Base-by-base conservation (phyloP, 306 rosid species). In the Cucumis cinereus region DNA sequence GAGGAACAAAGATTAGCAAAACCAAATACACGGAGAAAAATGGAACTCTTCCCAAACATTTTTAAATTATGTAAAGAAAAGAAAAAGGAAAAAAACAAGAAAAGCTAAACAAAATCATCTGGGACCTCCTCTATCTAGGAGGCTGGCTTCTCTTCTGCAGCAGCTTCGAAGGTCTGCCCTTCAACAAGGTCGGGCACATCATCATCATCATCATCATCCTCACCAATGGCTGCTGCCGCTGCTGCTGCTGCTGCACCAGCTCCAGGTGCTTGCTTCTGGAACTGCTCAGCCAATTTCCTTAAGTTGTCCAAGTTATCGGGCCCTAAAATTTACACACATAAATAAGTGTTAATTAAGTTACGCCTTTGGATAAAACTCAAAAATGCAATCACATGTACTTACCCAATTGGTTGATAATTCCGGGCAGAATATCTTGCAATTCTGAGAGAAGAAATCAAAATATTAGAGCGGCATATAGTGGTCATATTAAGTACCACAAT, bases 391-490 rank as follows among this genome's bases (percentile, higher is more conserved):
- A n/a, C 57, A 4, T 55, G 53, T 59, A 75, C 82, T 66, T 83
- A 92, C 99, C 99, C 84, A 94, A 84, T 82, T 94, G 99, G 80
- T 90, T 84, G 85, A 94, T 88, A 43, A 94, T 90, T 82, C 84
- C 91, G 6, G 99, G 99, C 69, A 94, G 99, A 66, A 94, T 89
- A 79, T 94, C 99, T 81, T 94, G 99, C 93, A 95, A 90, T 75
- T 95, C 99, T 95, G 92, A 49, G 11, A 66, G 10, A 38, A 6
- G 41, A 38, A 38, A 38, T 8, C 1, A 7, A 38, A 38, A 38
- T 38, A 38, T 24, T 56, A 63, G 43, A 15, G 8, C 6, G 1
- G 54, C 50, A 45, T 45, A 26, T 26, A 1, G 30, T 0, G 10
- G 10, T 9, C 9, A 38, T 4, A 64, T 36, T 6, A 38, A 5